These are phyloP conservation scores for Metarhizium rileyi DNA, from an alignment of 2,329 filamentous ascomycete species.

Conservation along the genomic window DNA sequence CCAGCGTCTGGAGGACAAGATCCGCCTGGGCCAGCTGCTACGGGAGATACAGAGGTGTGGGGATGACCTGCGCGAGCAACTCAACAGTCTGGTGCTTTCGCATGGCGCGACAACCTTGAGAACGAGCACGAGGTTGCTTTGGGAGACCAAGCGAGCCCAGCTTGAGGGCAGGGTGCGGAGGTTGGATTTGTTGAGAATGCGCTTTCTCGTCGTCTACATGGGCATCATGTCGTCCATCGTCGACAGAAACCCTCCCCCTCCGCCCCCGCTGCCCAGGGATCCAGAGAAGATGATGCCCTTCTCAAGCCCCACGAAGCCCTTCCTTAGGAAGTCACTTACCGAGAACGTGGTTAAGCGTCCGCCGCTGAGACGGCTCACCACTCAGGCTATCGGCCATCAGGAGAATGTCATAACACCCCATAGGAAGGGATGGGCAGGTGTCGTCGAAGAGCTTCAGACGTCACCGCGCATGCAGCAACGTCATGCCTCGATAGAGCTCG, in stretches of 20 bases:
- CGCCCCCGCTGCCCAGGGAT: slow-evolving; percentile 19
- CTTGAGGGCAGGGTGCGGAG: slow-evolving; percentile 49
- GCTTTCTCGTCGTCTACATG: slow-evolving; percentile 56
- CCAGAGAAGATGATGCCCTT: slow-evolving; percentile 25
- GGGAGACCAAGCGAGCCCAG: slow-evolving; percentile 43
- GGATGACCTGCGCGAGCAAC: slow-evolving; percentile 51
- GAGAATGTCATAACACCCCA: slow-evolving; percentile 37
- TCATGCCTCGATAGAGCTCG: slow-evolving; percentile 51
- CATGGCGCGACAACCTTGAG: slow-evolving; percentile 33
- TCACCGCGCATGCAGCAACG: slow-evolving; percentile 52
- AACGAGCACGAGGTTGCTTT: slow-evolving; percentile 42
- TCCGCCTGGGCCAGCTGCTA: slow-evolving; percentile 46
- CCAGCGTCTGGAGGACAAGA: slow-evolving; percentile 50
- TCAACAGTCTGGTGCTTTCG: slow-evolving; percentile 42
- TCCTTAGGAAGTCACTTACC: slow-evolving; percentile 30
- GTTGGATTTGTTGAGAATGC: slow-evolving; percentile 52
- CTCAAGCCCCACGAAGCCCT: slow-evolving; percentile 21
- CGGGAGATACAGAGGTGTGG: slow-evolving; percentile 52
- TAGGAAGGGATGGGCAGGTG: slow-evolving; percentile 50
- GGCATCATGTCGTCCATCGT: slow-evolving; percentile 38
- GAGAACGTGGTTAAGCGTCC: slow-evolving; percentile 36
- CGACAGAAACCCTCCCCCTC: slow-evolving; percentile 25
- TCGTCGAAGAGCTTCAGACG: slow-evolving; percentile 52
- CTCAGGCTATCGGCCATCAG: slow-evolving; percentile 42
- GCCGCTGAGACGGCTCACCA: slow-evolving; percentile 42